Evolutionary conservation across 305 asterid genomes (phyloP).

Genomic region (Euphrasia arctica): DNA sequence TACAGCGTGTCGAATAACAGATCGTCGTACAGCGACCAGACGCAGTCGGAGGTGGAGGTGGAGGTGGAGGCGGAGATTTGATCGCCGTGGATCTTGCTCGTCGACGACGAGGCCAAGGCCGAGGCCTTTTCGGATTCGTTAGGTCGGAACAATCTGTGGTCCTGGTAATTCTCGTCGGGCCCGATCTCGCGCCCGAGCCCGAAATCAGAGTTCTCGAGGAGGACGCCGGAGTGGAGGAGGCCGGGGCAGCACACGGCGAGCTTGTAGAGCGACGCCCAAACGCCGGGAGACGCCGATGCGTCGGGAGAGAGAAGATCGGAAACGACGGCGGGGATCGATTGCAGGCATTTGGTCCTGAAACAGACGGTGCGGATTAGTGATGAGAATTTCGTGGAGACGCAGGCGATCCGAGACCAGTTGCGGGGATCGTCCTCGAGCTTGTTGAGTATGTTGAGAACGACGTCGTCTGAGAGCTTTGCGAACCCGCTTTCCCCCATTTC

Average conservation of each 20-base stretch:
- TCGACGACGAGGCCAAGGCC: conserved; percentile 38
- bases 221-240: conserved; percentile 75
- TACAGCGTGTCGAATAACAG: conserved; percentile 64
- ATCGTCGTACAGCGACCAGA: conserved; percentile 91
- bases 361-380: conserved; percentile 60
- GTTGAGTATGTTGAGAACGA: conserved; percentile 68
- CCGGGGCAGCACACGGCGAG: conserved; percentile 92
- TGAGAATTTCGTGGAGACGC: conserved; percentile 74
- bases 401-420: conserved; percentile 78
- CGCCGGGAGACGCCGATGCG: conserved; percentile 32
- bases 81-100: conserved; percentile 31
- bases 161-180: conserved; percentile 50
- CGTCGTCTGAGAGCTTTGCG: conserved; percentile 75
- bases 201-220: conserved; percentile 82
- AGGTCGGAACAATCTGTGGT: conserved; percentile 17
- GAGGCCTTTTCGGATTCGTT: conserved; percentile 22
- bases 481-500: conserved; percentile 51
- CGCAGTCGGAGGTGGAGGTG: conserved; percentile 21
- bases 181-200: conserved; percentile 93
- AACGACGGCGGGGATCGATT: conserved; percentile 70
- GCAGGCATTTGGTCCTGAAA: conserved; percentile 58
- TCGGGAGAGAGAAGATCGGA: conserved; percentile 56
- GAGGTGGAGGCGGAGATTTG: conserved; percentile 29
- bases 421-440: conserved; percentile 89
- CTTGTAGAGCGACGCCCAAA: conserved; percentile 85